Percentiles rank a stretch among this genome's conserved stretches.
These are phyloP conservation scores for Yamadazyma kanchanaburiensis DNA, from an alignment of 1,139 yeast genomes.

Conservation along the genomic window DNA sequence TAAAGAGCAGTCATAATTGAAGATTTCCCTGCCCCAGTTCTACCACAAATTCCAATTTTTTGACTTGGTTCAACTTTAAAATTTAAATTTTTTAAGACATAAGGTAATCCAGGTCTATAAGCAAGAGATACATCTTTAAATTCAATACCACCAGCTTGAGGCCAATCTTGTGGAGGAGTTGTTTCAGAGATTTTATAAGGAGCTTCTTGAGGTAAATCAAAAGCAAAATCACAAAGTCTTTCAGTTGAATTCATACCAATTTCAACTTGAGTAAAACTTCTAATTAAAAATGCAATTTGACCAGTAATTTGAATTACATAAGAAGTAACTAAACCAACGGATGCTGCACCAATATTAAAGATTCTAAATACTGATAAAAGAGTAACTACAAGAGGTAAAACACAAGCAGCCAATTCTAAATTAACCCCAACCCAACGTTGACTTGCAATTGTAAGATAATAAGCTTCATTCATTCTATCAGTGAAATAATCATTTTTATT, in stretches of 20 bases:
- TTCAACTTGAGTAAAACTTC: slow-evolving; percentile 46
- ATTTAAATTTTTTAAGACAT: slow-evolving; percentile 78
- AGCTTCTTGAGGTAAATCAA: slow-evolving; percentile 69
- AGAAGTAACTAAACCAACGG: slow-evolving; percentile 42
- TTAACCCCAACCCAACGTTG: slow-evolving; percentile 46
- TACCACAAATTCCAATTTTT: slow-evolving; percentile 93
- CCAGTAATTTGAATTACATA: slow-evolving; percentile 46
- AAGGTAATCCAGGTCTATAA: slow-evolving; percentile 85
- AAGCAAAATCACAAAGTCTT: slow-evolving; percentile 42
- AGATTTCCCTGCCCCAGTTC: slow-evolving; percentile 98
- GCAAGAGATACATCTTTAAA: slow-evolving; percentile 73
- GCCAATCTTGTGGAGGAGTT: slow-evolving; percentile 80
- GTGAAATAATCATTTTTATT: slow-evolving; percentile 33
- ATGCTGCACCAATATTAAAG: slow-evolving; percentile 39
- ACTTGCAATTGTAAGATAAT: slow-evolving; percentile 37
- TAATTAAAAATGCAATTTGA: slow-evolving; percentile 36
- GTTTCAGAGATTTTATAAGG: slow-evolving; percentile 57
- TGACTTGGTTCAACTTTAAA: slow-evolving; percentile 73
- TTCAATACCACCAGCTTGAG: slow-evolving; percentile 72
- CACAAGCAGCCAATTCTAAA: slow-evolving; percentile 37
- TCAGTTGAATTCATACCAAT: slow-evolving; percentile 48
- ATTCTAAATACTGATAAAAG: slow-evolving; percentile 39
- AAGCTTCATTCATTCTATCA: slow-evolving; percentile 44
- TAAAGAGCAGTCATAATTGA: slow-evolving; percentile 92
- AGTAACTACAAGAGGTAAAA: slow-evolving; percentile 37